Conservation (phyloP, 1,139 yeast genomes). For the Kluyveromyces sp. region DNA sequence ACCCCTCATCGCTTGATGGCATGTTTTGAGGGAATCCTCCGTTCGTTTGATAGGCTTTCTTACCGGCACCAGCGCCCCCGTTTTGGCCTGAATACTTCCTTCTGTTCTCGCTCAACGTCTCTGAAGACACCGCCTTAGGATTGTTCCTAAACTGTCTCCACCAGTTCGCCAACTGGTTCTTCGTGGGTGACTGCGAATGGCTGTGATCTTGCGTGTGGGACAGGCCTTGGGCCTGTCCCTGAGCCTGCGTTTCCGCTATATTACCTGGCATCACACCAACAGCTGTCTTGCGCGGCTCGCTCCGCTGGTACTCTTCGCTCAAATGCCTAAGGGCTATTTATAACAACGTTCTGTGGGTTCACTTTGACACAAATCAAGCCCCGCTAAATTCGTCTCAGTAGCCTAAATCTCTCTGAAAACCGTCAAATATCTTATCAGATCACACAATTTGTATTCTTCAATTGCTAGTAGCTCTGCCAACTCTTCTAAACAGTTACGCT, state of each 20-base stretch:
- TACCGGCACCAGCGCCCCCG: neutral
- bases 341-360: neutral
- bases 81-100: neutral
- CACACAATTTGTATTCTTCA: neutral
- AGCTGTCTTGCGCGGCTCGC: too few relatives aligned
- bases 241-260: neutral
- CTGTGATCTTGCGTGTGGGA: neutral
- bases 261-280: neutral
- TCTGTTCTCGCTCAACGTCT: slow-evolving; percentile 16
- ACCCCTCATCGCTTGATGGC: neutral
- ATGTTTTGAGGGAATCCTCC: neutral
- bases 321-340: too few relatives aligned
- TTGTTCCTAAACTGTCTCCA: slow-evolving; percentile 39
- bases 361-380: neutral
- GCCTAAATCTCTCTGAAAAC: neutral
- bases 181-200: slow-evolving; percentile 13
- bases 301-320: too few relatives aligned
- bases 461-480: neutral
- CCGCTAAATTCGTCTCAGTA: neutral
- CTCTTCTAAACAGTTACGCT: neutral
- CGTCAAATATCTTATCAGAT: neutral
- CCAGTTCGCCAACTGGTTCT: slow-evolving; percentile 32
- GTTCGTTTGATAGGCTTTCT: neutral
- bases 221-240: too few relatives aligned
- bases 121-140: slow-evolving; percentile 28